Conservation (phyloP, 768 basidiomycete genomes). For the Lentinus tigrinus region DNA sequence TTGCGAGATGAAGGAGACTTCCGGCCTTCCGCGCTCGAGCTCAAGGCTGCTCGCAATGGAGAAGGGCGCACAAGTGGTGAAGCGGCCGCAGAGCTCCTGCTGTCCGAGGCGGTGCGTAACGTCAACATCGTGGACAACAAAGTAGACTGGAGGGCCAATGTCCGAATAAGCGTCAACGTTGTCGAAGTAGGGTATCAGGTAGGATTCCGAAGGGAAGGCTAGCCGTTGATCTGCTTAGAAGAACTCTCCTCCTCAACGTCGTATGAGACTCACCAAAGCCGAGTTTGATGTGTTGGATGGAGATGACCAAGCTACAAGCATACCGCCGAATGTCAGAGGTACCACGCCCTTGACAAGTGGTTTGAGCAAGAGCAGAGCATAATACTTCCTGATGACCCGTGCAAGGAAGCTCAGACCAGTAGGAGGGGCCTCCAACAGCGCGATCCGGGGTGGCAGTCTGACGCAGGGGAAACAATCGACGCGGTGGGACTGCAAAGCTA, state of each 20-base stretch:
- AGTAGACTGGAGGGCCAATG: conserved; percentile 98
- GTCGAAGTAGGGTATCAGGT: conserved; percentile 90
- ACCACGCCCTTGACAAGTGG: conserved; percentile 76
- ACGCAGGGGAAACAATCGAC: conserved; percentile 95
- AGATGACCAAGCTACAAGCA: conserved; percentile 84
- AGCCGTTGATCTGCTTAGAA: conserved; percentile 71
- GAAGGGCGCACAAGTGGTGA: conserved; percentile 87
- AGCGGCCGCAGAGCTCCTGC: conserved; percentile 85
- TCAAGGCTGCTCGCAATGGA: conserved; percentile 88
- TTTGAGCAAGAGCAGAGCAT: conserved; percentile 84
- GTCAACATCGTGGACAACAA: conserved; percentile 74
- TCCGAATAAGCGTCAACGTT: conserved; percentile 84
- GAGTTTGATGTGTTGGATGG: conserved; percentile 87
- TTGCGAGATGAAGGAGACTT: conserved; percentile 85
- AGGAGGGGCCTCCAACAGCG: conserved; percentile 58
- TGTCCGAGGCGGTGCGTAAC: conserved; percentile 69
- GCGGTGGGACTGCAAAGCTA: conserved; percentile 61
- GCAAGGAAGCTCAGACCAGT: conserved; percentile 63
- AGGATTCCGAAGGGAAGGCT: conserved; percentile 90
- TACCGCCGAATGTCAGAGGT: conserved; percentile 68
- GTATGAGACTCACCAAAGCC: conserved; percentile 75
- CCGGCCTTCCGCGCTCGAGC: conserved; percentile 83
- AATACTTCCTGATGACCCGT: conserved; percentile 81
- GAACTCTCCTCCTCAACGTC: not conserved
- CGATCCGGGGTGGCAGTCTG: conserved; percentile 70